A percentile compares a stretch with the other conserved stretches of the same genome.
These are phyloP conservation scores for Maudiozyma bulderi DNA, from an alignment of 805 yeast species.

Conservation along the genomic window DNA sequence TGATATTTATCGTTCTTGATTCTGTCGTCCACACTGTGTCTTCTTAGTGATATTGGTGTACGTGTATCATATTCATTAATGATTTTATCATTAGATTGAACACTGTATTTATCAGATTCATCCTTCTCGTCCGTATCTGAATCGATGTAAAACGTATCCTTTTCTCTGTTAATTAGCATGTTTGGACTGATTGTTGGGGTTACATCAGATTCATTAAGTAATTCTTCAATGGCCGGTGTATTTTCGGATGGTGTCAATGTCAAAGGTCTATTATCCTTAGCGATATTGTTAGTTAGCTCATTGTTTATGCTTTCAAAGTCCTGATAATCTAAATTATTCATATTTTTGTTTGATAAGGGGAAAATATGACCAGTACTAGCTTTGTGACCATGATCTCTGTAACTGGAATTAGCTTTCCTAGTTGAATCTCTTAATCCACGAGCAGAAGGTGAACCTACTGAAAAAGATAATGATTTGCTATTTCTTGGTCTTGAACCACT, in stretches of 20 bases:
- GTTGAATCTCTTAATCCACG: slow-evolving; percentile 5
- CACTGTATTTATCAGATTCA: background rate
- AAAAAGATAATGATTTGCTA: slow-evolving; percentile 14
- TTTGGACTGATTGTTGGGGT: background rate
- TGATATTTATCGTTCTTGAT: background rate
- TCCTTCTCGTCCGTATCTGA: background rate
- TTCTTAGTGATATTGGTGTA: background rate
- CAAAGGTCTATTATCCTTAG: slow-evolving; percentile 1
- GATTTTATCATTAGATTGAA: background rate
- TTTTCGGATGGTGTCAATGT: background rate
- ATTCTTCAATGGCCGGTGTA: background rate
- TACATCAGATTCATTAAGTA: background rate
- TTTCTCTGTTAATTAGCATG: background rate
- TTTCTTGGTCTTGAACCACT: slow-evolving; percentile 12
- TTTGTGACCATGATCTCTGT: slow-evolving; percentile 12
- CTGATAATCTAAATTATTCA: background rate
- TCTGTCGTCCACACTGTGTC: slow-evolving; percentile 9
- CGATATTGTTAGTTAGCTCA: background rate
- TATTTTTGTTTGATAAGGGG: background rate
- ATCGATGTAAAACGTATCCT: background rate
- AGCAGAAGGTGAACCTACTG: slow-evolving; percentile 15
- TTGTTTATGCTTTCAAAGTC: background rate
- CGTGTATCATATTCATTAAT: background rate
- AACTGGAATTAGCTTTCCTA: slow-evolving; percentile 3
- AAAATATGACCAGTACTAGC: slow-evolving; percentile 16